These are phyloP conservation scores for Microdochium trichocladiopsis DNA, from an alignment of 2,329 filamentous ascomycete species.

Conservation along the genomic window DNA sequence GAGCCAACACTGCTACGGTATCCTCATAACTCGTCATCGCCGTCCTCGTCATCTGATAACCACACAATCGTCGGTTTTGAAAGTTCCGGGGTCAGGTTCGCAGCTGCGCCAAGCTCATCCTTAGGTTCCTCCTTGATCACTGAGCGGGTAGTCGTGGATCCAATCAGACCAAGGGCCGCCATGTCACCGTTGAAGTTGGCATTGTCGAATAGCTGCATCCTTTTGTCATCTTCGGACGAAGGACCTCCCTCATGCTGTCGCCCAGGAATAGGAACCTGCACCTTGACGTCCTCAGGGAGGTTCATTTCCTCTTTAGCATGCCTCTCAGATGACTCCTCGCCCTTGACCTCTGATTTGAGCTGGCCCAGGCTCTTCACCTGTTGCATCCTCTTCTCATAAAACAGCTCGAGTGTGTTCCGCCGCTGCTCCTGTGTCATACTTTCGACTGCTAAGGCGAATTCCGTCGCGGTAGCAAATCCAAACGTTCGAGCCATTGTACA, in stretches of 20 bases:
- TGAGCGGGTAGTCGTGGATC: too few relatives aligned
- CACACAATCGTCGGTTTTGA: slow-evolving; percentile 7
- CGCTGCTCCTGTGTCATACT: slow-evolving; percentile 81
- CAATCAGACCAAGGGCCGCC: too few relatives aligned
- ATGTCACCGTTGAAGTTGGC: neutral
- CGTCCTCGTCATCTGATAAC: slow-evolving; percentile 5
- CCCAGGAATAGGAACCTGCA: too few relatives aligned
- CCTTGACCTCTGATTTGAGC: slow-evolving; percentile 8
- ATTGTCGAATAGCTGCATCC: neutral
- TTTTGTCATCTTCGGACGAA: too few relatives aligned
- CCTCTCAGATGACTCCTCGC: neutral
- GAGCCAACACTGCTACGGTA: neutral
- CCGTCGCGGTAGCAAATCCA: slow-evolving; percentile 67
- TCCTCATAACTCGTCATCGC: slow-evolving; percentile 4
- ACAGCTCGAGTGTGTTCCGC: slow-evolving; percentile 69
- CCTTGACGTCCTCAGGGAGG: too few relatives aligned
- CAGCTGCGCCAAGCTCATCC: too few relatives aligned
- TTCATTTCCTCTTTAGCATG: neutral
- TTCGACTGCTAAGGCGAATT: slow-evolving; percentile 88
- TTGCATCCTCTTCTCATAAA: slow-evolving; percentile 64
- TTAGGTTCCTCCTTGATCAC: too few relatives aligned
- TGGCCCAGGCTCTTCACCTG: slow-evolving; percentile 23
- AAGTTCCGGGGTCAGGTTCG: neutral
- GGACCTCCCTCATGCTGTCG: too few relatives aligned
- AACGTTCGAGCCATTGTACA: slow-evolving; percentile 81